Evolutionary conservation across 805 yeast genomes (phyloP).

Genomic region (Yarrowia deformans): DNA sequence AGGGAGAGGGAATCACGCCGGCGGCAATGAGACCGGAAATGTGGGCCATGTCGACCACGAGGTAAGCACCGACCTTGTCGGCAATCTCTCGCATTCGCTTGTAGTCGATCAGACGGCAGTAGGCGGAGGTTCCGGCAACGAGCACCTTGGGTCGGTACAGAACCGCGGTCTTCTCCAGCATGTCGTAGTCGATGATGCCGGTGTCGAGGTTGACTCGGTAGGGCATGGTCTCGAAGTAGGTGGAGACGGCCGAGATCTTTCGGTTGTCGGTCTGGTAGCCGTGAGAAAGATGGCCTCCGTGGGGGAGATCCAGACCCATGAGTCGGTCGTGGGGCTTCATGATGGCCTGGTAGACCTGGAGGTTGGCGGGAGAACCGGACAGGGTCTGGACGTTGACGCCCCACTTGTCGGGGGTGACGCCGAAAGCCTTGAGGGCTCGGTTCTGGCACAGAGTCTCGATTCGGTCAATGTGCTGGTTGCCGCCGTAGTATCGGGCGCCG

Average conservation of each 20-base stretch:
- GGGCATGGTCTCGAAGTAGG: conserved; percentile 98
- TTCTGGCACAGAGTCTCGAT: conserved; percentile 91
- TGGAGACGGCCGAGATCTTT: conserved; percentile 94
- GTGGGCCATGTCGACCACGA: conserved; percentile 98
- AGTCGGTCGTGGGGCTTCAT: conserved; percentile 95
- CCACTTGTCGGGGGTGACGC: conserved; percentile 82
- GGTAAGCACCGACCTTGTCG: conserved; percentile 95
- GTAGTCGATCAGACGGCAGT: conserved; percentile 96
- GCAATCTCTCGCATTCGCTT: conserved; percentile 96
- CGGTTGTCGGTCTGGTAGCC: conserved; percentile 95
- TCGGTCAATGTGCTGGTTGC: conserved; percentile 95
- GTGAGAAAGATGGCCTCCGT: conserved; percentile 98
- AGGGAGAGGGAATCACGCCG: conserved; percentile 94
- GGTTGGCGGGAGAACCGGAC: conserved; percentile 97
- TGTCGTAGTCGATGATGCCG: conserved; percentile 95
- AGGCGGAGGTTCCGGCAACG: conserved; percentile 98
- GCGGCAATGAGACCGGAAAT: conserved; percentile 96
- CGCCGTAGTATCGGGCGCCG: conserved; percentile 98
- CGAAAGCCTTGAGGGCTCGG: conserved; percentile 92
- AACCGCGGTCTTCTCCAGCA: conserved; percentile 87
- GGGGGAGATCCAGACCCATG: conserved; percentile 98
- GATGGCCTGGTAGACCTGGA: conserved; percentile 94
- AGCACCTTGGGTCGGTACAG: conserved; percentile 95
- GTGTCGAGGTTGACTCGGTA: conserved; percentile 92
- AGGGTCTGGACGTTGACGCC: conserved; percentile 97